Evolutionary conservation across 179 eudicot genomes (phyloP).

Genomic region (Amaranthus tricolor): DNA sequence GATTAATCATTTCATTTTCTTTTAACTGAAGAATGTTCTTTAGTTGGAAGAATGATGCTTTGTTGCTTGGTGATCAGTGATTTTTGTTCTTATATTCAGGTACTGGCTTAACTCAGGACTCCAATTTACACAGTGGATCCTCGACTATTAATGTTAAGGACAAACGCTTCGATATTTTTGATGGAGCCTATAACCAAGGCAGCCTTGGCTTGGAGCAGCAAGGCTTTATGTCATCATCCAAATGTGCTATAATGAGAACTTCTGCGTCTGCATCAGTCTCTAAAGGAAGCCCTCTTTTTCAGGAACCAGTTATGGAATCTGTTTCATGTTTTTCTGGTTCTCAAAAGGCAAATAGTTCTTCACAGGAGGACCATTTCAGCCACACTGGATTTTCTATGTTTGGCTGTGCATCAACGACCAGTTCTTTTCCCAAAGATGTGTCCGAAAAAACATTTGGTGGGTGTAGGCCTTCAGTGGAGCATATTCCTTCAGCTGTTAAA

Average conservation of each 20-base stretch:
- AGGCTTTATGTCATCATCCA: slow-evolving; percentile 31
- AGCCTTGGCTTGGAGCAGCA: slow-evolving; percentile 25
- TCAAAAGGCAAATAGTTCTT: slow-evolving; percentile 26
- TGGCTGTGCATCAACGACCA: slow-evolving; percentile 32
- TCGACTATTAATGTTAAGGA: slow-evolving; percentile 24
- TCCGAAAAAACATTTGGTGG: slow-evolving; percentile 37
- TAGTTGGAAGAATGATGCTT: background rate
- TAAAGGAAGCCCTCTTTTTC: slow-evolving; percentile 33
- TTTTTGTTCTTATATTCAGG: slow-evolving; percentile 16
- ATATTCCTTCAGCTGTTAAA: slow-evolving; percentile 27
- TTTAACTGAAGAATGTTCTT: background rate
- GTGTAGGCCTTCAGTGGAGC: slow-evolving; percentile 20
- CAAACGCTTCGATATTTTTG: slow-evolving; percentile 29
- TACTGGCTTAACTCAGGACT: slow-evolving; percentile 23
- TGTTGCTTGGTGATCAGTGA: slow-evolving; percentile 11
- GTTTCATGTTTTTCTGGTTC: slow-evolving; percentile 28
- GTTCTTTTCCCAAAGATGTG: slow-evolving; percentile 38
- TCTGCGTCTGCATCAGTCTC: slow-evolving; percentile 28
- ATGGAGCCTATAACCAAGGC: slow-evolving; percentile 31
- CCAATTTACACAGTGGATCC: slow-evolving; percentile 11
- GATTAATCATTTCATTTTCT: background rate
- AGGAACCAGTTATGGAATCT: slow-evolving; percentile 33
- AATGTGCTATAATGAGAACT: slow-evolving; percentile 22
- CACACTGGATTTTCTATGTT: slow-evolving; percentile 31
- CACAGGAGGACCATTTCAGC: slow-evolving; percentile 36